phyloP scores from a whole-genome alignment of 768 basidiomycete species.

The Plicaturopsis crispa region DNA sequence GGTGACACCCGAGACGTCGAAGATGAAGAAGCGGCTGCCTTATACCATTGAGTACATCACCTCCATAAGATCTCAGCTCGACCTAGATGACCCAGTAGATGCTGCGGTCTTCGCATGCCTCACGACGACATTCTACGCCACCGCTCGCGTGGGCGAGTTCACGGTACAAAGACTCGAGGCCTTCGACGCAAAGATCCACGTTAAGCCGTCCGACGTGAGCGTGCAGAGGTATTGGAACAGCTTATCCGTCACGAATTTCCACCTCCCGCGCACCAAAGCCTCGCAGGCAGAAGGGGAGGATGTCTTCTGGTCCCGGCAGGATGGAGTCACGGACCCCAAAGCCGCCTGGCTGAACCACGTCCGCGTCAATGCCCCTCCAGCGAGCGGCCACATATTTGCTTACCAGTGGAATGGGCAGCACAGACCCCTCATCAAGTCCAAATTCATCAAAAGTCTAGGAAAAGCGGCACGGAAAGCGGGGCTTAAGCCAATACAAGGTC shows the following conservation, averaged over 20 bases:
- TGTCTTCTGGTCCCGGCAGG: slow-evolving; percentile 10
- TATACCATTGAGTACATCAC: slow-evolving; percentile 9
- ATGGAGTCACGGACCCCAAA: slow-evolving; percentile 8
- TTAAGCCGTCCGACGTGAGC: slow-evolving; percentile 9
- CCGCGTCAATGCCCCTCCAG: slow-evolving; percentile 6
- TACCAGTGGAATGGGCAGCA: neutral
- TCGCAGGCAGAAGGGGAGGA: slow-evolving; percentile 9
- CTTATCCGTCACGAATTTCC: slow-evolving; percentile 5
- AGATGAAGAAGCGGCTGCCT: slow-evolving; percentile 3
- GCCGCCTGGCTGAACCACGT: slow-evolving; percentile 6
- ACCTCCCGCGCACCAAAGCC: slow-evolving; percentile 11
- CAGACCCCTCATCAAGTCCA: slow-evolving; percentile 18
- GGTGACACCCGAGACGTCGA: slow-evolving; percentile 8
- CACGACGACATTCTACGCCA: slow-evolving; percentile 11
- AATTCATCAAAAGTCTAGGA: slow-evolving; percentile 15
- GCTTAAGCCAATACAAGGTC: slow-evolving; percentile 15
- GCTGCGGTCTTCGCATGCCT: slow-evolving; percentile 16
- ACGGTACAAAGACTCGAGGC: slow-evolving; percentile 7
- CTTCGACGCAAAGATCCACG: slow-evolving; percentile 11
- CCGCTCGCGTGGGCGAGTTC: slow-evolving; percentile 13
- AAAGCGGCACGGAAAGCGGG: slow-evolving; percentile 6
- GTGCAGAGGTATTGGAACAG: slow-evolving; percentile 1
- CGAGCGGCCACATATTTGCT: neutral
- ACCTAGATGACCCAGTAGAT: slow-evolving; percentile 6
- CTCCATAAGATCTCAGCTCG: slow-evolving; percentile 1